Percentiles rank a stretch among this genome's conserved stretches.
Conservation (phyloP, 345 rosid genomes). For the Adansonia digitata region DNA sequence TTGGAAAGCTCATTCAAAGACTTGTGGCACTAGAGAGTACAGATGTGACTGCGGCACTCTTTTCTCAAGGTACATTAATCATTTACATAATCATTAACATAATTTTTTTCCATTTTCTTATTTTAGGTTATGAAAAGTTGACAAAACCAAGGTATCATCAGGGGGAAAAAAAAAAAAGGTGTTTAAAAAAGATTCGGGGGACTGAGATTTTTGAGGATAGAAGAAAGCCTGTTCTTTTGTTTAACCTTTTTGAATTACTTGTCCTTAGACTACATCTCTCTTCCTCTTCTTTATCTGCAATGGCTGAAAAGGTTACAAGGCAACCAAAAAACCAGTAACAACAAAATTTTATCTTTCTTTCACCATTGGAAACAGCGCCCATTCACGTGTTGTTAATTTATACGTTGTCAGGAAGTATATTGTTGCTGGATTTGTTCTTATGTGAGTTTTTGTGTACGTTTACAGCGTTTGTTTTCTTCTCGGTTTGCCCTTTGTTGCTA, state of each 20-base stretch:
- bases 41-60: constrained; percentile 88
- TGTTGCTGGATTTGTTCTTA: constrained; percentile 22
- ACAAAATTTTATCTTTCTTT: neutral
- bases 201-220: neutral
- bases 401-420: constrained; percentile 5
- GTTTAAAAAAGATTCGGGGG: neutral
- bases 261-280: neutral
- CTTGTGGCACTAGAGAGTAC: constrained; percentile 80
- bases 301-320: neutral
- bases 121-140: neutral
- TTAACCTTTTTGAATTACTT: neutral
- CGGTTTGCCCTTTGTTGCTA: constrained; percentile 18
- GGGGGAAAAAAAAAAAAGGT: neutral
- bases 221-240: neutral
- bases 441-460: constrained; percentile 34
- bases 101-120: neutral
- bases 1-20: constrained; percentile 89
- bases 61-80: constrained; percentile 59
- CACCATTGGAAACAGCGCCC: constrained; percentile 38
- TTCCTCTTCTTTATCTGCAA: neutral
- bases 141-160: neutral
- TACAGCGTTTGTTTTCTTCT: constrained; percentile 39
- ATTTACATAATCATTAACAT: neutral
- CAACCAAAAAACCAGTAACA: neutral
- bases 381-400: constrained; percentile 30